phyloP scores from a whole-genome alignment of 2,329 filamentous ascomycete genomes.

The Fusarium albosuccineum region DNA sequence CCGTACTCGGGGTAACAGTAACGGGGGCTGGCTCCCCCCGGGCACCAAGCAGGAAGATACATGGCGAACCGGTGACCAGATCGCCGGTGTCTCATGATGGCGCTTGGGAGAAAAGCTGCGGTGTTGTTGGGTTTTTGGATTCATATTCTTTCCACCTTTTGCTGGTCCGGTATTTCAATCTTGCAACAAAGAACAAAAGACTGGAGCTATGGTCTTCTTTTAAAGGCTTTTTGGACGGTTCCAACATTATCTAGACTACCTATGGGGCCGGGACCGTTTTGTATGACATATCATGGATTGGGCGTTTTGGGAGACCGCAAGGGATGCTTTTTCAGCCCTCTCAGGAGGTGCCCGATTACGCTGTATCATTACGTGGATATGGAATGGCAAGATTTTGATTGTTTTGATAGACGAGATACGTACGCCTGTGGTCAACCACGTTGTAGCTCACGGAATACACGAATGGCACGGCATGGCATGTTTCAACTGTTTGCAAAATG shows the following conservation, averaged over 20 bases:
- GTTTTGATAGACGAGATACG: constrained; percentile 35
- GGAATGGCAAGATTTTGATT: constrained; percentile 33
- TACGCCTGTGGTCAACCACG: constrained; percentile 5
- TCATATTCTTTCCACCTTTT: not conserved
- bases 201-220: constrained; percentile 18
- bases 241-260: constrained; percentile 24
- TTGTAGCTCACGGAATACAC: constrained; percentile 27
- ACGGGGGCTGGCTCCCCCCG: constrained; percentile 75
- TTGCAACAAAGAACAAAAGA: constrained; percentile 18
- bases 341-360: constrained; percentile 15
- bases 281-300: constrained; percentile 36
- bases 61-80: constrained; percentile 67
- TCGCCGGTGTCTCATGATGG: constrained; percentile 44
- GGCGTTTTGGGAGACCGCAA: constrained; percentile 33
- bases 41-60: constrained; percentile 90
- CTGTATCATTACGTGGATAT: constrained; percentile 44
- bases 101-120: not conserved
- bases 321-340: constrained; percentile 14
- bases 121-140: constrained; percentile 7
- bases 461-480: constrained; percentile 22
- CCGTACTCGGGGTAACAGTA: constrained; percentile 57
- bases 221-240: constrained; percentile 8
- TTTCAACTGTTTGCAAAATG: not conserved
- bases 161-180: constrained; percentile 12
- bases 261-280: constrained; percentile 16